These are phyloP conservation scores for Neoboletus brunneissimus DNA, from an alignment of 768 basidiomycete genomes.

Conservation along the genomic window DNA sequence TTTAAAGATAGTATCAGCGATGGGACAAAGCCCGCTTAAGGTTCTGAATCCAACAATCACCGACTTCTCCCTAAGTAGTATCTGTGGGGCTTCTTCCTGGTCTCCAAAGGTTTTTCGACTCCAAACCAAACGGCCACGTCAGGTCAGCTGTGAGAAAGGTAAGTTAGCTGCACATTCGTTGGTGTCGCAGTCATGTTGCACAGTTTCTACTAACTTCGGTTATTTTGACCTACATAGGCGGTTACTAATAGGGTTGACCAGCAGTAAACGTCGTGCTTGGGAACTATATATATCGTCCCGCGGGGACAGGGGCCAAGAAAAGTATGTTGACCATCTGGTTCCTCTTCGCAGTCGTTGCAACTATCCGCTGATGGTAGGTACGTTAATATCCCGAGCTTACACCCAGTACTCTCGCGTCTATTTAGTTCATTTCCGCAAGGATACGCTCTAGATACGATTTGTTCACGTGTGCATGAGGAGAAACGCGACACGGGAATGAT, in stretches of 20 bases:
- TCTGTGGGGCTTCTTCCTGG: background rate
- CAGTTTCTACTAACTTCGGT: no score
- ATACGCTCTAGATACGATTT: background rate
- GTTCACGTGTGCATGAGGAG: constrained; percentile 3
- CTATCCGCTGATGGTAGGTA: no score
- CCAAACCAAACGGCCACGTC: background rate
- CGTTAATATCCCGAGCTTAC: no score
- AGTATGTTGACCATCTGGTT: background rate
- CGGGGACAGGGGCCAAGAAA: background rate
- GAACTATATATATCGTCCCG: background rate
- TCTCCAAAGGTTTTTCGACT: background rate
- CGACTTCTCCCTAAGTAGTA: background rate
- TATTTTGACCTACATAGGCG: no score
- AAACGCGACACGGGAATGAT: constrained; percentile 9
- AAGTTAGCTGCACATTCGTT: background rate
- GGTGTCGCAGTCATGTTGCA: no score
- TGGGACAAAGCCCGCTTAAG: background rate
- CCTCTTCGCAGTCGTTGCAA: background rate
- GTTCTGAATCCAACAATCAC: background rate
- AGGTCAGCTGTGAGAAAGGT: background rate
- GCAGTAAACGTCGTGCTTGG: background rate
- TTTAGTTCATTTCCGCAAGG: background rate
- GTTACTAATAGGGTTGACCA: no score
- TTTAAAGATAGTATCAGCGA: background rate
- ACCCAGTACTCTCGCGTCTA: background rate